These are phyloP conservation scores for Picea abies DNA, from an alignment of 83 land plant genomes.

Conservation along the genomic window DNA sequence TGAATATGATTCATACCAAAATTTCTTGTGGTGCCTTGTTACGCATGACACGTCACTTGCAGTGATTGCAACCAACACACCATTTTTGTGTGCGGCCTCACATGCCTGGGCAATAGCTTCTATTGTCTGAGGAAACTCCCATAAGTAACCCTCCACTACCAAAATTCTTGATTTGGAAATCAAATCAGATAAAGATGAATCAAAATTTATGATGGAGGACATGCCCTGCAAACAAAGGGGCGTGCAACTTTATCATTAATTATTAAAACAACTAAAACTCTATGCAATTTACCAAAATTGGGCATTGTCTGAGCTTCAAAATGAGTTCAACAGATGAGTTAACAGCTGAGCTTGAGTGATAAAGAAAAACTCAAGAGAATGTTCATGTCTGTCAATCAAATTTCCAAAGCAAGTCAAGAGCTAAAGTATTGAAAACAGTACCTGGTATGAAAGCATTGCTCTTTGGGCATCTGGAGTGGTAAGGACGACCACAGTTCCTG, in stretches of 20 bases:
- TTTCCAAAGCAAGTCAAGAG: not conserved
- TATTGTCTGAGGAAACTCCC: constrained; percentile 89
- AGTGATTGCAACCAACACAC: constrained; percentile 90
- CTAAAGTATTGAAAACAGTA: not conserved
- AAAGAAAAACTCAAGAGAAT: not conserved
- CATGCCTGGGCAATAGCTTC: constrained; percentile 80
- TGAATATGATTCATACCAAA: constrained; percentile 61
- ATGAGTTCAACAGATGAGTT: not conserved
- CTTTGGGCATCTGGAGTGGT: constrained; percentile 99
- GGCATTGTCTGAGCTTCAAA: constrained; percentile 6
- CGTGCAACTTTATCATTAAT: not conserved
- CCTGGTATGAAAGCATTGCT: constrained; percentile 98
- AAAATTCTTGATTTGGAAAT: constrained; percentile 73
- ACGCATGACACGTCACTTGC: constrained; percentile 96
- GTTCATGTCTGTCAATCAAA: not conserved
- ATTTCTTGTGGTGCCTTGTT: constrained; percentile 70
- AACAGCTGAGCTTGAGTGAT: not conserved
- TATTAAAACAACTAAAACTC: not conserved
- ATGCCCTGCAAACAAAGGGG: constrained; percentile 66
- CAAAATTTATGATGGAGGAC: constrained; percentile 79
- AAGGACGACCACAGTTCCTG: constrained; percentile 96
- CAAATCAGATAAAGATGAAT: constrained; percentile 55
- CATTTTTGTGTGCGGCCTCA: constrained; percentile 71
- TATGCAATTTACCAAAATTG: not conserved
- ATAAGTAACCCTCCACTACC: constrained; percentile 91